Evolutionary conservation across 208 protist genomes (phyloP).

Genomic region (Zelonia costaricensis): DNA sequence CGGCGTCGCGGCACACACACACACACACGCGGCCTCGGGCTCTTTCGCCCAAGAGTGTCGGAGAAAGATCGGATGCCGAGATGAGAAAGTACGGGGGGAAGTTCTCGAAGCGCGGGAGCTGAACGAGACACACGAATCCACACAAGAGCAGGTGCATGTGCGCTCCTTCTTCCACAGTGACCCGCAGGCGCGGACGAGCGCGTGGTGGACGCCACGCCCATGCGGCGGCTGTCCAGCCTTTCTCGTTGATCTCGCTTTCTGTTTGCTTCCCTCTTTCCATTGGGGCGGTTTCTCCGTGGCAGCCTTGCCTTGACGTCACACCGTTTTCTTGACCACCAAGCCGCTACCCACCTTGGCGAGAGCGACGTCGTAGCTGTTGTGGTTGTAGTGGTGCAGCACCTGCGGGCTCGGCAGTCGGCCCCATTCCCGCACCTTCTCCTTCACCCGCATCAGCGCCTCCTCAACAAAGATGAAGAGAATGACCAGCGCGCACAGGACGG

Average conservation of each 20-base stretch:
- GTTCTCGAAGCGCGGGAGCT: too few species aligned
- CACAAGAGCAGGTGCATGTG: too few species aligned
- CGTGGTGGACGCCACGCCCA: too few species aligned
- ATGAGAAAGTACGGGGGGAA: too few species aligned
- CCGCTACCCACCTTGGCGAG: constrained; percentile 19
- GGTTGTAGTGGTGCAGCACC: constrained; percentile 66
- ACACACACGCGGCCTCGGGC: too few species aligned
- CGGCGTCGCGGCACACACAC: too few species aligned
- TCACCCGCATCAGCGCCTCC: constrained; percentile 32
- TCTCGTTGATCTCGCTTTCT: neutral
- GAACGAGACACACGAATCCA: too few species aligned
- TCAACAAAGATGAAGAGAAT: constrained; percentile 57
- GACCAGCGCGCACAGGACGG: constrained; percentile 33
- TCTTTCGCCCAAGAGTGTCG: too few species aligned
- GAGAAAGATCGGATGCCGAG: too few species aligned
- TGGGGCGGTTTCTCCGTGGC: neutral
- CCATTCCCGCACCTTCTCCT: constrained; percentile 36
- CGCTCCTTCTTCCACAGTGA: too few species aligned
- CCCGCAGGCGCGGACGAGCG: too few species aligned
- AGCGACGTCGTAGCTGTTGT: constrained; percentile 52
- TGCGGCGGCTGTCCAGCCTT: too few species aligned
- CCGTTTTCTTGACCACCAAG: constrained; percentile 17
- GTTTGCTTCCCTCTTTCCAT: neutral
- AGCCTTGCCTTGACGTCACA: neutral
- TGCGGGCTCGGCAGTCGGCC: constrained; percentile 49